Conservation (phyloP, 495 filamentous ascomycete genomes). For the Sporormia fimetaria region DNA sequence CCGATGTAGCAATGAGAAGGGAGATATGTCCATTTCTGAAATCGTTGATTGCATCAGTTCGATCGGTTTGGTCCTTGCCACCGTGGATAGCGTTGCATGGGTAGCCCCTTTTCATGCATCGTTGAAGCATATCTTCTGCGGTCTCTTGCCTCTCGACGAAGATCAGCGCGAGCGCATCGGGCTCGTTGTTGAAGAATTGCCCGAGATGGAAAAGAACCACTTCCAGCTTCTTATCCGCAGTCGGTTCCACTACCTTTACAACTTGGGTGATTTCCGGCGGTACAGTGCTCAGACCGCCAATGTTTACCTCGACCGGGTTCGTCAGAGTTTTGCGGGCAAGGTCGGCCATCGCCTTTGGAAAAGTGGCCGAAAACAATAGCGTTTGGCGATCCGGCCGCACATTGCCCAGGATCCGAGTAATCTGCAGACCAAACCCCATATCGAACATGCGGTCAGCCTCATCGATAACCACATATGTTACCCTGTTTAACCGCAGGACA, state of each 20-base stretch:
- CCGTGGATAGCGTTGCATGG: conserved; percentile 95
- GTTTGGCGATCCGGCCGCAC: conserved; percentile 87
- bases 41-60: conserved; percentile 85
- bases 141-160: conserved; percentile 95
- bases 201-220: conserved; percentile 78
- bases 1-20: conserved; percentile 86
- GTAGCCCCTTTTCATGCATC: conserved; percentile 80
- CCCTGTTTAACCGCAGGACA: conserved; percentile 78
- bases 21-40: conserved; percentile 89
- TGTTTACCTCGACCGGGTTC: conserved; percentile 79
- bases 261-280: conserved; percentile 91
- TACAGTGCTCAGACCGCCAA: conserved; percentile 84
- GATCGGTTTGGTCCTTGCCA: conserved; percentile 89
- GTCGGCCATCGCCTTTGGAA: conserved; percentile 87
- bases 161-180: conserved; percentile 78
- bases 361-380: conserved; percentile 91
- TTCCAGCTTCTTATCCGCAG: conserved; percentile 72
- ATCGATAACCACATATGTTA: conserved; percentile 89
- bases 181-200: conserved; percentile 73
- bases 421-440: conserved; percentile 98
- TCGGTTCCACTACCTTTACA: conserved; percentile 60
- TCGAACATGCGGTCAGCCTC: conserved; percentile 99
- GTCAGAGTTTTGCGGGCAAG: conserved; percentile 79
- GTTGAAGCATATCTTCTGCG: conserved; percentile 71
- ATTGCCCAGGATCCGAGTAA: conserved; percentile 90